Conservation (phyloP, 2,329 filamentous ascomycete genomes). For the Boeremia exigua region DNA sequence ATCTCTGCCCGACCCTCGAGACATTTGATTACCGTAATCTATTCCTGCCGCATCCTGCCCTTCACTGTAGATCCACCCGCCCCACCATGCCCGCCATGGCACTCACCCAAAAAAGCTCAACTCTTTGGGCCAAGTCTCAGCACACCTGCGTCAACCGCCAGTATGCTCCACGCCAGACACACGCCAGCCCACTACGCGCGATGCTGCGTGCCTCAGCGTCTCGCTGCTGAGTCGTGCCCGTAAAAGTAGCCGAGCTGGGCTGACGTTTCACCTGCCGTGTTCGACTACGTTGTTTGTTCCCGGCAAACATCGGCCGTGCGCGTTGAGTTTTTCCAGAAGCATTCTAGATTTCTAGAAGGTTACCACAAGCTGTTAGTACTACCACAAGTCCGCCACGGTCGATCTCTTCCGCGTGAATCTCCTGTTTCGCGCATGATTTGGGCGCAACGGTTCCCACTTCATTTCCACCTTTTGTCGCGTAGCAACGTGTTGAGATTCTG, state of each 20-base stretch:
- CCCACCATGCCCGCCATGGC: slow-evolving; percentile 11
- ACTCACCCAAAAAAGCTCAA: slow-evolving; percentile 8
- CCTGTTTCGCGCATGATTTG: slow-evolving; percentile 28
- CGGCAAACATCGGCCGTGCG: slow-evolving; percentile 22
- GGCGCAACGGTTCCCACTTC: slow-evolving; percentile 23
- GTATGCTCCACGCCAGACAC: slow-evolving; percentile 15
- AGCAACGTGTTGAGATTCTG: slow-evolving; percentile 24
- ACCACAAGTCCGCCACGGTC: slow-evolving; percentile 28
- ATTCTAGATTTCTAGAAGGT: slow-evolving; percentile 41
- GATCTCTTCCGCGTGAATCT: slow-evolving; percentile 30
- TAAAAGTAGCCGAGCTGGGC: slow-evolving; percentile 11
- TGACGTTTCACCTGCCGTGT: slow-evolving; percentile 30
- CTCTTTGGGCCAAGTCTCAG: slow-evolving; percentile 3
- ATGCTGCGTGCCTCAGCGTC: slow-evolving; percentile 5
- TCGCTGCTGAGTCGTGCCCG: slow-evolving; percentile 9
- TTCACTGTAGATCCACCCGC: slow-evolving; percentile 28
- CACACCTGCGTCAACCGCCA: slow-evolving; percentile 15
- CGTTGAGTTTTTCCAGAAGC: slow-evolving; percentile 28
- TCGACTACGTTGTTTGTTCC: slow-evolving; percentile 1
- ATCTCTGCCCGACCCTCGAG: slow-evolving; percentile 24
- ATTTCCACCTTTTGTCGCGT: slow-evolving; percentile 18
- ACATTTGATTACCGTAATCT: slow-evolving; percentile 31
- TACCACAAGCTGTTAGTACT: slow-evolving; percentile 33
- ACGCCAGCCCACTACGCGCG: neutral
- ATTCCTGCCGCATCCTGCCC: slow-evolving; percentile 27